Evolutionary conservation across 805 yeast genomes (phyloP).

Genomic region (Suhomyces prunicola): DNA sequence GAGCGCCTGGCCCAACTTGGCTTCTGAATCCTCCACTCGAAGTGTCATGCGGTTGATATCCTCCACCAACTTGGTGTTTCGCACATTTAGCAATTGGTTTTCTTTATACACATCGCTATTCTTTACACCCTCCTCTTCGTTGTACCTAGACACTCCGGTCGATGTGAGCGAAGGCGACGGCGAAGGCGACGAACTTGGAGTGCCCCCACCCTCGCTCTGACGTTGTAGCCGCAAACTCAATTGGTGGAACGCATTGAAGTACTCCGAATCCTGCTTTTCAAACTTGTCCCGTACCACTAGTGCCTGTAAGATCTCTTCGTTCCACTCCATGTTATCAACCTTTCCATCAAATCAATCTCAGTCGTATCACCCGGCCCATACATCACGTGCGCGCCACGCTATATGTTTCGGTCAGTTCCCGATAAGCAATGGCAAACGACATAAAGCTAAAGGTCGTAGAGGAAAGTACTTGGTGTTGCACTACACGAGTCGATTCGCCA

Average conservation of each 20-base stretch:
- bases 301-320: constrained; percentile 20
- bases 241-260: constrained; percentile 33
- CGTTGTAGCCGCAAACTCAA: constrained; percentile 16
- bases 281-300: constrained; percentile 28
- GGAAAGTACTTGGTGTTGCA: not conserved
- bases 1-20: not conserved
- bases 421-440: not conserved
- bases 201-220: not conserved
- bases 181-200: constrained; percentile 3
- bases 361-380: not conserved
- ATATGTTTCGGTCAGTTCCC: not conserved
- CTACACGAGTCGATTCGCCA: not conserved
- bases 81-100: constrained; percentile 12
- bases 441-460: not conserved
- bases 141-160: not conserved
- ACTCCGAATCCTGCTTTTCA: constrained; percentile 30
- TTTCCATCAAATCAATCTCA: not conserved
- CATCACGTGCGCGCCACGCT: not conserved
- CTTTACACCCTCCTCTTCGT: not conserved
- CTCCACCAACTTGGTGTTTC: not conserved
- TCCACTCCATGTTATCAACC: not conserved
- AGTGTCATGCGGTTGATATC: constrained; percentile 7
- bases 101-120: constrained; percentile 11
- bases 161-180: constrained; percentile 2
- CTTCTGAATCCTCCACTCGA: constrained; percentile 3